Conservation (phyloP, 495 filamentous ascomycete species). For the Penicillium lividum region DNA sequence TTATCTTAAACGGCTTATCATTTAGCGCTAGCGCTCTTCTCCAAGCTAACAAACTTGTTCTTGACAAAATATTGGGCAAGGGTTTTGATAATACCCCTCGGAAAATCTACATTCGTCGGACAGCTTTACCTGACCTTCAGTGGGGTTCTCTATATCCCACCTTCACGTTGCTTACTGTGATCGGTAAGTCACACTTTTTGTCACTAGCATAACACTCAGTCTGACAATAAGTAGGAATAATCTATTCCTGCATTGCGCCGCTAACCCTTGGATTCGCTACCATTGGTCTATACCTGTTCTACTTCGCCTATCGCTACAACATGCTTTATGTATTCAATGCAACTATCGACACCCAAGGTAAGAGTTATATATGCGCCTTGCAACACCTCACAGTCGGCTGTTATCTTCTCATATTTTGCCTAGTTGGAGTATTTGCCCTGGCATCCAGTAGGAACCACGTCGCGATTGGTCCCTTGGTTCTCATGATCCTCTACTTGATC, state of each 20-base stretch:
- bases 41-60: conserved; percentile 68
- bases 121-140: conserved; percentile 58
- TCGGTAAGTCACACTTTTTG: conserved; percentile 44
- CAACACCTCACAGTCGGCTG: conserved; percentile 83
- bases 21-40: conserved; percentile 71
- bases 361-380: conserved; percentile 81
- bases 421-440: conserved; percentile 83
- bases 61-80: conserved; percentile 74
- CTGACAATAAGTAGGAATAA: conserved; percentile 45
- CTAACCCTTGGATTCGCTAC: conserved; percentile 81
- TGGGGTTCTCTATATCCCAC: conserved; percentile 87
- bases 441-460: too few species aligned
- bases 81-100: conserved; percentile 64
- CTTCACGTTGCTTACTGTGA: conserved; percentile 84
- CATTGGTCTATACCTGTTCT: conserved; percentile 76
- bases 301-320: conserved; percentile 89
- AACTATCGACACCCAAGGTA: conserved; percentile 80
- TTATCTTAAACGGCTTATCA: conserved; percentile 81
- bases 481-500: conserved; percentile 74
- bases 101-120: conserved; percentile 63
- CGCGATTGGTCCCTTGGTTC: conserved; percentile 70
- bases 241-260: conserved; percentile 86
- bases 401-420: conserved; percentile 78
- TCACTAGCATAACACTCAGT: background rate
- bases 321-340: conserved; percentile 84